These are phyloP conservation scores for Coniosporium tulheliwenetii DNA, from an alignment of 2,329 filamentous ascomycete species.

Conservation along the genomic window DNA sequence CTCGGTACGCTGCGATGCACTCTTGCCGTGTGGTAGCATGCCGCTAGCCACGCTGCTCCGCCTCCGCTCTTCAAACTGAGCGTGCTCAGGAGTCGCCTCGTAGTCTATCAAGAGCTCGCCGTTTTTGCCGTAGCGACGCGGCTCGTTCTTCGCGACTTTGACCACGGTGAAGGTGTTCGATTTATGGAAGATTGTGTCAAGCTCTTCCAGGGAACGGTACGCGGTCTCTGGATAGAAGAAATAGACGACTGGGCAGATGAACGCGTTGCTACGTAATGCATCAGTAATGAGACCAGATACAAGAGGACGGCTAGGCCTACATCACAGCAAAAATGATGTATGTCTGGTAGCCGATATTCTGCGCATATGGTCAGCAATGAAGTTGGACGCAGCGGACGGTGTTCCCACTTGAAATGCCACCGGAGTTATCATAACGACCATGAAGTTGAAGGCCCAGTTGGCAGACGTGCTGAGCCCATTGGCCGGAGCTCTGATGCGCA, in stretches of 20 bases:
- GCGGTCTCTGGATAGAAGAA: slow-evolving; percentile 49
- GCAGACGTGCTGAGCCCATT: slow-evolving; percentile 28
- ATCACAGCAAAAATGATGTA: slow-evolving; percentile 54
- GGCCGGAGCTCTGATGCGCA: slow-evolving; percentile 17
- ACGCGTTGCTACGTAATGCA: slow-evolving; percentile 27
- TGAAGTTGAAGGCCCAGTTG: slow-evolving; percentile 38
- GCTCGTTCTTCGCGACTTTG: slow-evolving; percentile 32
- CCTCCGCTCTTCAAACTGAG: slow-evolving; percentile 7
- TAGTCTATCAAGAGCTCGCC: slow-evolving; percentile 41
- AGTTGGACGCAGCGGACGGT: slow-evolving; percentile 6
- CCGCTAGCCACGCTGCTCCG: slow-evolving; percentile 2
- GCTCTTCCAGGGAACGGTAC: slow-evolving; percentile 46
- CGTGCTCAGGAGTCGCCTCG: slow-evolving; percentile 20
- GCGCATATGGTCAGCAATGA: slow-evolving; percentile 29
- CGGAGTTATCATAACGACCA: slow-evolving; percentile 10
- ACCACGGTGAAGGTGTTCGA: slow-evolving; percentile 35
- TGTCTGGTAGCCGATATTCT: slow-evolving; percentile 42
- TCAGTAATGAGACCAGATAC: no score
- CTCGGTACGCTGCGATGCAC: not conserved
- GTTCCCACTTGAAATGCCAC: no score
- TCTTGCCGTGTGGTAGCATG: not conserved
- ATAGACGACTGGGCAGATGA: slow-evolving; percentile 34
- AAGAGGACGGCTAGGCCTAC: no score
- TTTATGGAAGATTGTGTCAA: slow-evolving; percentile 47
- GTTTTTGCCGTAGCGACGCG: slow-evolving; percentile 41